Percentiles rank a stretch among this genome's conserved stretches.
Evolutionary conservation across 1,139 yeast genomes (phyloP).

Genomic region (Suhomyces wounanorum): DNA sequence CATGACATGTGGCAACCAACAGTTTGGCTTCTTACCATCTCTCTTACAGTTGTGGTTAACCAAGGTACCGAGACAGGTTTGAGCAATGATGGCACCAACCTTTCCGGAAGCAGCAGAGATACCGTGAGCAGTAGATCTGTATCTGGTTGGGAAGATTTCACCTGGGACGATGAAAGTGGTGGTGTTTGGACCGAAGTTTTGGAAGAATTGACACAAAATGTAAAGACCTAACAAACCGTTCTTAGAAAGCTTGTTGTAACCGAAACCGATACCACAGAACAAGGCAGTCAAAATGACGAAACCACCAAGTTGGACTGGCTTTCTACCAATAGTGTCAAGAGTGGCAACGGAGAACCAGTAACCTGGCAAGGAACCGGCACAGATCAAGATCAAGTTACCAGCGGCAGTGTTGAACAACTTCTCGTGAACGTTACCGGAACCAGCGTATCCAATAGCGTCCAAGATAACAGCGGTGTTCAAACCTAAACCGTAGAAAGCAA

Average conservation of each 20-base stretch:
- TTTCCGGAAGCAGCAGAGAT: slow-evolving; percentile 95
- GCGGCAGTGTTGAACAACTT: slow-evolving; percentile 75
- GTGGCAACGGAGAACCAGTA: slow-evolving; percentile 83
- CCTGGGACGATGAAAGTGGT: slow-evolving; percentile 97
- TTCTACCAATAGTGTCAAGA: slow-evolving; percentile 78
- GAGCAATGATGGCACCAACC: slow-evolving; percentile 95
- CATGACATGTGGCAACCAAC: slow-evolving; percentile 90
- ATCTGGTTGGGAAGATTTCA: slow-evolving; percentile 94
- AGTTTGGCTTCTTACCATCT: slow-evolving; percentile 46
- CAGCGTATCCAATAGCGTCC: slow-evolving; percentile 73
- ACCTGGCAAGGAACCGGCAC: slow-evolving; percentile 93
- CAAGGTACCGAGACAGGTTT: slow-evolving; percentile 84
- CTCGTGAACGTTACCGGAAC: slow-evolving; percentile 60
- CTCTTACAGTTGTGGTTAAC: slow-evolving; percentile 73
- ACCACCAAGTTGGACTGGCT: slow-evolving; percentile 74
- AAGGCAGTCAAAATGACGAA: slow-evolving; percentile 67
- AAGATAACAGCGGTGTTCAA: slow-evolving; percentile 79
- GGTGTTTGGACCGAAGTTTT: slow-evolving; percentile 92
- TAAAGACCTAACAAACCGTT: slow-evolving; percentile 74
- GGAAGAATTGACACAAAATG: slow-evolving; percentile 79
- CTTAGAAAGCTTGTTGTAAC: slow-evolving; percentile 63
- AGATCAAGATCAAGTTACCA: slow-evolving; percentile 83
- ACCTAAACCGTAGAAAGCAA: slow-evolving; percentile 90
- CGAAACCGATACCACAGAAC: slow-evolving; percentile 77
- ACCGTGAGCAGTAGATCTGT: slow-evolving; percentile 98